Evolutionary conservation across 345 rosid species (phyloP).

Genomic region (Pseudoturritis turrita): DNA sequence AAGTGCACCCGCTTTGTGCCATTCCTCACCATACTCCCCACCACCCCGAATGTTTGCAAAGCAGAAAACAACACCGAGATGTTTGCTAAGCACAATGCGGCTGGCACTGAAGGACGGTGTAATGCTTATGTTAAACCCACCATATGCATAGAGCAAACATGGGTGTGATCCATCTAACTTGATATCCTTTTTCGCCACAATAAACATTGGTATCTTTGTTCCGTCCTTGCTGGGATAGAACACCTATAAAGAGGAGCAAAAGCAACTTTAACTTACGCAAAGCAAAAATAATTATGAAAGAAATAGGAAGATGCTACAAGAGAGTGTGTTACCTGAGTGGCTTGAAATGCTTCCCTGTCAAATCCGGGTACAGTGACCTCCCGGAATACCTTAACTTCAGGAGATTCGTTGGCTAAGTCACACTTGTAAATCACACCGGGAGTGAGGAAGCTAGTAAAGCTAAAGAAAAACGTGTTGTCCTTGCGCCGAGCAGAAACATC

Average conservation of each 20-base stretch:
- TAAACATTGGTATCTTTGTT: conserved; percentile 71
- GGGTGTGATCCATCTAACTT: conserved; percentile 81
- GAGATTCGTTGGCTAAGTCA: conserved; percentile 47
- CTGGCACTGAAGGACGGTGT: conserved; percentile 75
- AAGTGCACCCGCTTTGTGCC: conserved; percentile 90
- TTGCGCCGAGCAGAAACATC: conserved; percentile 66
- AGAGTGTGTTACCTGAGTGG: conserved; percentile 58
- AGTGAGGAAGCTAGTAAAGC: conserved; percentile 79
- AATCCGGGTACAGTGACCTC: conserved; percentile 71
- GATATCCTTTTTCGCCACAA: conserved; percentile 57
- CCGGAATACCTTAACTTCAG: conserved; percentile 74
- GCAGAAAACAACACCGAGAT: conserved; percentile 76
- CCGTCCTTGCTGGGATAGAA: conserved; percentile 81
- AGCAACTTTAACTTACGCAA: background rate
- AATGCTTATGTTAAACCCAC: conserved; percentile 77
- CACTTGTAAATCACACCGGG: conserved; percentile 84
- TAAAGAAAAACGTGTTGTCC: conserved; percentile 53
- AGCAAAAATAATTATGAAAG: background rate
- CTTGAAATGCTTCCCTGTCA: conserved; percentile 66
- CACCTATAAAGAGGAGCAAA: conserved; percentile 39
- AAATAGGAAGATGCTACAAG: background rate
- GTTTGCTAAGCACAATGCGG: conserved; percentile 59
- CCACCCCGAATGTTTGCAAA: conserved; percentile 92
- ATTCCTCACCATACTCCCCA: conserved; percentile 96
- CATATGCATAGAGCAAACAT: conserved; percentile 86